Base-by-base conservation (phyloP, 2,329 filamentous ascomycete species). In the Colletotrichum cordylinicola region DNA sequence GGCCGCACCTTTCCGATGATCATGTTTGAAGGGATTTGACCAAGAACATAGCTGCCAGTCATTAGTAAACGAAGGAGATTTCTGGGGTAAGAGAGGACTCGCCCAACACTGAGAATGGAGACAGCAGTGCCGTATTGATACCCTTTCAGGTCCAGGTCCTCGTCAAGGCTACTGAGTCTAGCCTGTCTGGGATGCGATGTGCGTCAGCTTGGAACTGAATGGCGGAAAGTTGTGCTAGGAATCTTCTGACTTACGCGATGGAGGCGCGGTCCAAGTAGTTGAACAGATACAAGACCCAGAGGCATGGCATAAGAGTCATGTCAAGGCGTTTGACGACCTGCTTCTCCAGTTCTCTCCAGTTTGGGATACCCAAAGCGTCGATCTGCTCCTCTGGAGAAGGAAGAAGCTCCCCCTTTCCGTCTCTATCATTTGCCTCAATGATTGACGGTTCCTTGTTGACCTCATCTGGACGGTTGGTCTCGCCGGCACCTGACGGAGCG, bases 51-150 rank as follows among this genome's bases (percentile, higher is more conserved):
- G 4, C 74, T 77, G 2, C 13, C 8, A 6, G 4, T 10, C 8
- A 13, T 67, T 24, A 52, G 6, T 12, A 8, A 6, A 18, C 0
- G 2, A 1, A 1, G 8, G 2, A 1, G 8, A 1, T 2, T 9
- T 37, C 1, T 7, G 1, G 3, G 16, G 4, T 4, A 2, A 5
- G 4, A n/a, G 13, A 5, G 21, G 27, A 71, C 60, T 15, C n/a
- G 77, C 73, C 80, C 80, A 2, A 81, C 77, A 33, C 78, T 81
- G 9, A 82, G 64, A 21, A 82, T 81, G 16, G 72, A 77, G 0
- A 82, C 79, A 1, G 80, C 80, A 10, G 79, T 77, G 15, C 79
- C 80, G 52, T 79, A 82, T 27, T 82, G 74, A 9, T 77, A 79
- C 1, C 79, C 78, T 1, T 77, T 56, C 6, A 82, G 79, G 2